A percentile compares a stretch with the other conserved stretches of the same genome.
These are phyloP conservation scores for Xylona heveae DNA, from an alignment of 495 filamentous ascomycete genomes.

Conservation along the genomic window DNA sequence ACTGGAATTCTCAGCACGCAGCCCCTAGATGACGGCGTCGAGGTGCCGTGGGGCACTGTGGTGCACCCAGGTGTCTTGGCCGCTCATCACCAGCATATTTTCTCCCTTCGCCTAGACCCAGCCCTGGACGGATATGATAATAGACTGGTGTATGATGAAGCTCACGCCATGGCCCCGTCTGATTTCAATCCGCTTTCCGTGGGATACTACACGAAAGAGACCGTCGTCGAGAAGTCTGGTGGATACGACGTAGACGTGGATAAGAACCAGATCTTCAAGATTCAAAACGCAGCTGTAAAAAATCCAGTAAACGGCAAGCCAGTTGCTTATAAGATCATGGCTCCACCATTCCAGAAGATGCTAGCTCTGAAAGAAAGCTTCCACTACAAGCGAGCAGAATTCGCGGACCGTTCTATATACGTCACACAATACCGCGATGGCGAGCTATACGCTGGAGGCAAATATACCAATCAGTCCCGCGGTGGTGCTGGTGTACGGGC, in stretches of 20 bases:
- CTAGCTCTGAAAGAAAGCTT: slow-evolving; percentile 45
- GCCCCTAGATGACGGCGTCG: slow-evolving; percentile 49
- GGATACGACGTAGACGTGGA: slow-evolving; percentile 39
- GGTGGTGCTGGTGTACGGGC: slow-evolving; percentile 28
- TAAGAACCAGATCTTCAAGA: slow-evolving; percentile 55
- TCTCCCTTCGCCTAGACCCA: slow-evolving; percentile 72
- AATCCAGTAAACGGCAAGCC: slow-evolving; percentile 59
- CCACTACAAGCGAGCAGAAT: slow-evolving; percentile 59
- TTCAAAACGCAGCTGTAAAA: slow-evolving; percentile 42
- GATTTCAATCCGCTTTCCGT: slow-evolving; percentile 63
- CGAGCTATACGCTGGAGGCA: slow-evolving; percentile 63
- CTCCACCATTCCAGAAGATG: slow-evolving; percentile 59
- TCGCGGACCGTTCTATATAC: slow-evolving; percentile 64
- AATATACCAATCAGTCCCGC: slow-evolving; percentile 71
- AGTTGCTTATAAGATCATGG: slow-evolving; percentile 58
- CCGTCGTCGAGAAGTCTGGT: slow-evolving; percentile 33
- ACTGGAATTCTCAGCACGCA: slow-evolving; percentile 75
- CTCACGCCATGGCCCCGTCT: slow-evolving; percentile 47
- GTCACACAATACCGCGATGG: slow-evolving; percentile 56
- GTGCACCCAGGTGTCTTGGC: slow-evolving; percentile 71
- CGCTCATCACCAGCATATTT: slow-evolving; percentile 71
- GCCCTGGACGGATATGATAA: slow-evolving; percentile 57
- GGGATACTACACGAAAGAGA: slow-evolving; percentile 49
- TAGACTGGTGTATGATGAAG: slow-evolving; percentile 48
- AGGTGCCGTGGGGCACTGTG: slow-evolving; percentile 58